A percentile compares a stretch with the other conserved stretches of the same genome.
Evolutionary conservation across 176 grass and related monocot species (phyloP).

Genomic region (Carex myosuroides): DNA sequence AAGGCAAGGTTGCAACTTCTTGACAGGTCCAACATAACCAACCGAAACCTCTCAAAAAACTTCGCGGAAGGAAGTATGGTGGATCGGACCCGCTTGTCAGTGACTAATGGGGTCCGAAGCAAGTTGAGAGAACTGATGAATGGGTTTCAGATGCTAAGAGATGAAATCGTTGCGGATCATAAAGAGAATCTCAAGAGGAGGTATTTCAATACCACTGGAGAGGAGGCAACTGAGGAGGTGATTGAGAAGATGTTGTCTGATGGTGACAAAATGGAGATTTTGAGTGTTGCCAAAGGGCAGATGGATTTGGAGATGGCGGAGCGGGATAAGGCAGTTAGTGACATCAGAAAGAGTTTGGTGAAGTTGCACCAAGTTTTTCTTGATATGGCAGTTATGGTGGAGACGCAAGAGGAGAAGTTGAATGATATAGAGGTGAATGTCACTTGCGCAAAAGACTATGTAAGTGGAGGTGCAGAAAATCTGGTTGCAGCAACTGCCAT

Average conservation of each 20-base stretch:
- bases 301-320: constrained; percentile 32
- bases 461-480: constrained; percentile 28
- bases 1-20: constrained; percentile 34
- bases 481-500: constrained; percentile 22
- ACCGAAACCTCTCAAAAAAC: constrained; percentile 16
- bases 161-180: constrained; percentile 30
- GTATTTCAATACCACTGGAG: constrained; percentile 39
- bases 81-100: constrained; percentile 27
- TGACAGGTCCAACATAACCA: constrained; percentile 30
- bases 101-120: constrained; percentile 29
- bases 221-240: constrained; percentile 27
- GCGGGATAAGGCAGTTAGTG: constrained; percentile 35
- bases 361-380: constrained; percentile 46
- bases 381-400: constrained; percentile 41
- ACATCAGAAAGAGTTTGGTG: constrained; percentile 40
- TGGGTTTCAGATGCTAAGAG: constrained; percentile 35
- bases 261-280: constrained; percentile 7
- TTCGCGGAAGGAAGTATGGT: constrained; percentile 34
- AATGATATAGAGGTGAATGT: constrained; percentile 45
- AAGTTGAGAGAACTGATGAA: constrained; percentile 38
- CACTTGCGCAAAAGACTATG: constrained; percentile 27
- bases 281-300: constrained; percentile 16
- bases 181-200: constrained; percentile 34
- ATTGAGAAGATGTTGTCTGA: constrained; percentile 40
- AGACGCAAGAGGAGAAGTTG: constrained; percentile 37